phyloP scores from a whole-genome alignment of 2,329 filamentous ascomycete species.

The Penicillium sp. region DNA sequence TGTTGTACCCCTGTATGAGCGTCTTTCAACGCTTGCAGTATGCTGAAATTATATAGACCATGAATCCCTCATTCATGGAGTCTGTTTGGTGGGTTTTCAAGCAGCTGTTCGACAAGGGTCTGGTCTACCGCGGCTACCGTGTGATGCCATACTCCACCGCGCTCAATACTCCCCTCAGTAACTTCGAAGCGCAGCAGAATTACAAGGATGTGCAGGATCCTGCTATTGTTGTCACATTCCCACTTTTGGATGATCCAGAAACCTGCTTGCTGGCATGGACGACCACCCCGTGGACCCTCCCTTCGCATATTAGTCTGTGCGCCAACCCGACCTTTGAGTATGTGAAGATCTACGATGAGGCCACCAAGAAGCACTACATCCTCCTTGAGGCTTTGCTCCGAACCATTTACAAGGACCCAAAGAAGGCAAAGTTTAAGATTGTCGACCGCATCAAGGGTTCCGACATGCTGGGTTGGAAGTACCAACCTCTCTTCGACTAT shows the following conservation, averaged over 20 bases:
- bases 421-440: constrained; percentile 88
- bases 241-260: constrained; percentile 68
- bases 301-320: constrained; percentile 71
- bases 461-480: constrained; percentile 82
- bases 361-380: constrained; percentile 75
- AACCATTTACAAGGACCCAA: constrained; percentile 87
- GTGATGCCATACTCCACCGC: constrained; percentile 96
- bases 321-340: constrained; percentile 81
- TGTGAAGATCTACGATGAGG: constrained; percentile 76
- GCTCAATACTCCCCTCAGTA: constrained; percentile 80
- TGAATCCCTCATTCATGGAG: constrained; percentile 95
- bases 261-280: constrained; percentile 81
- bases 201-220: constrained; percentile 92
- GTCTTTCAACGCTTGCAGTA: too few species aligned
- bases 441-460: constrained; percentile 73
- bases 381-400: constrained; percentile 73
- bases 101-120: constrained; percentile 76
- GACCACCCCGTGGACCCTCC: constrained; percentile 81
- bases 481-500: constrained; percentile 83
- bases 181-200: constrained; percentile 91
- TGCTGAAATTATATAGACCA: constrained; percentile 53
- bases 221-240: constrained; percentile 81
- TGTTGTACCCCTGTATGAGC: too few species aligned
- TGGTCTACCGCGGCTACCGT: constrained; percentile 82
- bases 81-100: constrained; percentile 66